A percentile compares a stretch with the other conserved stretches of the same genome.
phyloP scores from a whole-genome alignment of 306 rosid species.

The Chamaecrista fasciculata region DNA sequence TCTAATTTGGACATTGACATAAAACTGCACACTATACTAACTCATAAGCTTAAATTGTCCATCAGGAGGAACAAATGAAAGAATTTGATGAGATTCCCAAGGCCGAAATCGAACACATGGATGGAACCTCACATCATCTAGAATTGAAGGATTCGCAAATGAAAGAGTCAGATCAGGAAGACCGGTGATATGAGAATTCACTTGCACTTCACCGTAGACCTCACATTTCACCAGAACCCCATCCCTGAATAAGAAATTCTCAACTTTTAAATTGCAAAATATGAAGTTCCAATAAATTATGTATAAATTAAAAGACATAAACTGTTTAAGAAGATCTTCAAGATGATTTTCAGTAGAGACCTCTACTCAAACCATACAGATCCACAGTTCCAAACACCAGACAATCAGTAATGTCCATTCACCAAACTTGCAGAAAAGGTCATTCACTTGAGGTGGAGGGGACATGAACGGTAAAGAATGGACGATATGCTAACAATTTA shows the following conservation, averaged over 20 bases:
- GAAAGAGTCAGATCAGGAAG: slow-evolving; percentile 87
- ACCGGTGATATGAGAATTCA: slow-evolving; percentile 86
- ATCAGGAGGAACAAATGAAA: slow-evolving; percentile 94
- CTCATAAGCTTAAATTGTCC: slow-evolving; percentile 93
- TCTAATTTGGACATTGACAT: slow-evolving; percentile 13
- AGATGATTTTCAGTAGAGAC: background rate
- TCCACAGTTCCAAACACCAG: background rate
- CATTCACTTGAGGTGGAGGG: background rate
- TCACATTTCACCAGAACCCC: slow-evolving; percentile 84
- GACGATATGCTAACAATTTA: background rate
- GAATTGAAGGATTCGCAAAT: slow-evolving; percentile 78
- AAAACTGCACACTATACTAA: slow-evolving; percentile 45
- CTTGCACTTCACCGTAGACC: slow-evolving; percentile 85
- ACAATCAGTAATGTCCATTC: background rate
- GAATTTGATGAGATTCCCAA: slow-evolving; percentile 84
- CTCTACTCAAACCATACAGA: slow-evolving; percentile 11
- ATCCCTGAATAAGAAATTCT: slow-evolving; percentile 49
- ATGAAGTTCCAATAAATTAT: slow-evolving; percentile 1
- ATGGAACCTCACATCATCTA: slow-evolving; percentile 89
- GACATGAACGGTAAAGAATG: background rate
- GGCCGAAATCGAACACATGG: slow-evolving; percentile 88
- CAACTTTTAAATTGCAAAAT: slow-evolving; percentile 15
- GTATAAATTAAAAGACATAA: background rate
- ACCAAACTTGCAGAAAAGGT: slow-evolving; percentile 6
- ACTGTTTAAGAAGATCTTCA: background rate